Conservation (phyloP, 192 early-diverging fungal species). For the Coemansia sp. region DNA sequence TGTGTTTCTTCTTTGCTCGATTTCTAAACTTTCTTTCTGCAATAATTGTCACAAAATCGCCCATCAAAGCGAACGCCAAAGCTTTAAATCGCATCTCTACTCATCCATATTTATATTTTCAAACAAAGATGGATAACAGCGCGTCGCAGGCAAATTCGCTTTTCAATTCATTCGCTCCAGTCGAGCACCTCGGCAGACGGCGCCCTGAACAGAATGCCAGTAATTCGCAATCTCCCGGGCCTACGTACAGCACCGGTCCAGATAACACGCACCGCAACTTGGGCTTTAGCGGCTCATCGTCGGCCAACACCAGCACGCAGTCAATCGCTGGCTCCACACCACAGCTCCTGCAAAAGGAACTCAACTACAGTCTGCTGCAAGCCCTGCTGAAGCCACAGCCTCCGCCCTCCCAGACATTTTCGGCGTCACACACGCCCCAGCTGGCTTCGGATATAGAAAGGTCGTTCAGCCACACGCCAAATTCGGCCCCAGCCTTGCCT, state of each 20-base stretch:
- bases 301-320: conserved; percentile 34
- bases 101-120: neutral
- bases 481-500: neutral
- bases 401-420: conserved; percentile 20
- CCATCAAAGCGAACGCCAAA: neutral
- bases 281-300: conserved; percentile 28
- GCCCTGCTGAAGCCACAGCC: conserved; percentile 50
- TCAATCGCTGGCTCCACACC: conserved; percentile 26
- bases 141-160: conserved; percentile 27
- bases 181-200: conserved; percentile 27
- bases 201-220: conserved; percentile 20
- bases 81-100: neutral
- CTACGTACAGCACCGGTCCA: neutral
- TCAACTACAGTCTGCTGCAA: conserved; percentile 46
- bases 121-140: conserved; percentile 30
- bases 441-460: conserved; percentile 26
- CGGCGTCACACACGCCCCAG: conserved; percentile 18
- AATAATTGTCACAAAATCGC: neutral
- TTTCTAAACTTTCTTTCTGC: neutral
- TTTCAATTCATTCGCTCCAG: conserved; percentile 28
- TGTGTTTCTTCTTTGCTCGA: no score
- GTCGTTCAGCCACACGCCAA: conserved; percentile 17
- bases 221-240: conserved; percentile 32
- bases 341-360: conserved; percentile 36
- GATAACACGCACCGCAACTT: conserved; percentile 20